Percentiles rank a stretch among this genome's conserved stretches.
These are phyloP conservation scores for Coniochaeta sp. DNA, from an alignment of 2,329 filamentous ascomycete species.

Conservation along the genomic window DNA sequence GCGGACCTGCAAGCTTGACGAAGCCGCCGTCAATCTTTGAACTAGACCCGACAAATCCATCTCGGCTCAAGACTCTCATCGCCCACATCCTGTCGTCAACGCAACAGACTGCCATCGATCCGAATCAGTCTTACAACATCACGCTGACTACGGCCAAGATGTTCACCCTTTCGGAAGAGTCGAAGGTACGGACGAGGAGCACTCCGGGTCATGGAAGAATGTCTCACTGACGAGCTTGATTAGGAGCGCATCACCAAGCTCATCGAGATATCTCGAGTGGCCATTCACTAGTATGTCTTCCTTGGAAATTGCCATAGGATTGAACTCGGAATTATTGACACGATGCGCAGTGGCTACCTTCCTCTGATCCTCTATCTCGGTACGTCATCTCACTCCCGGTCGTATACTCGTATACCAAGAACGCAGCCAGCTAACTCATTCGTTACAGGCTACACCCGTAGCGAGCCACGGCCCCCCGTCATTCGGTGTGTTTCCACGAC, in stretches of 20 bases:
- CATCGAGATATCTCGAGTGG: constrained; percentile 89
- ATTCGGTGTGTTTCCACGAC: constrained; percentile 40
- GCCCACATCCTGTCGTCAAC: not conserved
- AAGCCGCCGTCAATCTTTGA: not conserved
- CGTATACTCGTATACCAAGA: constrained; percentile 5
- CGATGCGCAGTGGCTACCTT: constrained; percentile 70
- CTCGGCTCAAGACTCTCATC: not conserved
- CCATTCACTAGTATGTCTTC: constrained; percentile 83
- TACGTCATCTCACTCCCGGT: constrained; percentile 35
- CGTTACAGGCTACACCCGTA: constrained; percentile 76
- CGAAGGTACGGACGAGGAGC: constrained; percentile 58
- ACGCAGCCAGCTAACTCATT: constrained; percentile 5
- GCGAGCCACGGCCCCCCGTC: constrained; percentile 76
- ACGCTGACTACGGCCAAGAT: constrained; percentile 28
- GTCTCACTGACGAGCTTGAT: not conserved
- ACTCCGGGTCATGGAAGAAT: constrained; percentile 4
- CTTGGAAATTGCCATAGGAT: not conserved
- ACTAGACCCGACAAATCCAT: not conserved
- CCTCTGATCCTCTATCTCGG: constrained; percentile 95
- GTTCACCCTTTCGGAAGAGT: constrained; percentile 83
- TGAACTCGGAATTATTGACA: constrained; percentile 23
- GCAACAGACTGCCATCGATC: not conserved
- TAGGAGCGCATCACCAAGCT: constrained; percentile 97
- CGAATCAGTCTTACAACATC: not conserved
- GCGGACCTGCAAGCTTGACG: not conserved